phyloP scores from a whole-genome alignment of 2,329 filamentous ascomycete genomes.

The Monilinia fructicola region DNA sequence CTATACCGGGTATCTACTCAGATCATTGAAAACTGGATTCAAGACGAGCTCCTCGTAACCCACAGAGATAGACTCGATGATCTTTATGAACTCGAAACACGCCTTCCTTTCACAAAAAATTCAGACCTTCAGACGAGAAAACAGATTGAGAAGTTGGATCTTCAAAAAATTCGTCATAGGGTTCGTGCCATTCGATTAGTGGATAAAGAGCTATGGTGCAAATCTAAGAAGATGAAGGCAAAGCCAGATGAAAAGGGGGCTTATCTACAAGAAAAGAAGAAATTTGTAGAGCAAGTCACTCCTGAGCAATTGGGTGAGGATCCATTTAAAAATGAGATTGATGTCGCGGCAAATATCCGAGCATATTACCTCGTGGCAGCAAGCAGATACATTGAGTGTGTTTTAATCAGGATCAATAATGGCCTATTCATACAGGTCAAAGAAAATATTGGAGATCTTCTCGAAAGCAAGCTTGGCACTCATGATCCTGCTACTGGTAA shows the following conservation, averaged over 20 bases:
- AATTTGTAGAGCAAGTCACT: conserved; percentile 20
- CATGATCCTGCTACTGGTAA: conserved; percentile 24
- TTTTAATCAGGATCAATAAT: conserved; percentile 30
- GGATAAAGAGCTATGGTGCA: conserved; percentile 10
- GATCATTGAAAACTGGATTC: conserved; percentile 27
- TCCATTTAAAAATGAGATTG: conserved; percentile 58
- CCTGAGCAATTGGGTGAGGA: conserved; percentile 53
- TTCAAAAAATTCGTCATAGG: conserved; percentile 51
- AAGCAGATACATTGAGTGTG: conserved; percentile 59
- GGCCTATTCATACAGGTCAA: conserved; percentile 24
- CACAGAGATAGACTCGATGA: conserved; percentile 15
- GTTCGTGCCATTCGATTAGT: conserved; percentile 49
- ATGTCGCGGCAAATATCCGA: conserved; percentile 61
- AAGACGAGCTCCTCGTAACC: neutral
- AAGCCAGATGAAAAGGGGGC: conserved; percentile 16
- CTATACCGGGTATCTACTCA: conserved; percentile 23
- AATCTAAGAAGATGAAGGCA: neutral
- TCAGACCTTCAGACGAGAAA: conserved; percentile 48
- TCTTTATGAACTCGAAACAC: conserved; percentile 27
- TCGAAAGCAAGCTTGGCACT: conserved; percentile 27
- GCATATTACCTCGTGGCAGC: conserved; percentile 70
- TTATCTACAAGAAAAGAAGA: conserved; percentile 16
- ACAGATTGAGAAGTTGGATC: conserved; percentile 47
- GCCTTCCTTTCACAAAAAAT: conserved; percentile 28
- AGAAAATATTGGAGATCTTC: conserved; percentile 20